Percentiles rank a stretch among this genome's conserved stretches.
Conservation (phyloP, 1,284 basidiomycete genomes). For the Butyriboletus appendiculatus region DNA sequence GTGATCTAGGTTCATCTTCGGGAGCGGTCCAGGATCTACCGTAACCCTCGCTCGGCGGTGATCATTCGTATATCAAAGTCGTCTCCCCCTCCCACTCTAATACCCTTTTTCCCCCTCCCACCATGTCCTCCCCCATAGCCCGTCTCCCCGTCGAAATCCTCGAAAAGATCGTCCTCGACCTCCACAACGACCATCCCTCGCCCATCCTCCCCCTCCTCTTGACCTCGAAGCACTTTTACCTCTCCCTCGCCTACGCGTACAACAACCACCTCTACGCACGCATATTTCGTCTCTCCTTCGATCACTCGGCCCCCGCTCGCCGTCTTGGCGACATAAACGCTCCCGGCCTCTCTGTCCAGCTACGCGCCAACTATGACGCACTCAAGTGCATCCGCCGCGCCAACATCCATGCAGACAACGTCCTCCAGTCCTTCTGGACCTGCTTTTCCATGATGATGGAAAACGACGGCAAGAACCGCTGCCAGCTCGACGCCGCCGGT, state of each 20-base stretch:
- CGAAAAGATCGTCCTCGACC: constrained; percentile 53
- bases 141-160: constrained; percentile 61
- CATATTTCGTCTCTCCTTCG: too few relatives aligned
- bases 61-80: constrained; percentile 12
- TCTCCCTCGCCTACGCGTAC: constrained; percentile 36
- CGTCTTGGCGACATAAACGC: constrained; percentile 49
- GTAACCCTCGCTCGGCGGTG: constrained; percentile 10
- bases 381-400: constrained; percentile 44
- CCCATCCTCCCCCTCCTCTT: constrained; percentile 51
- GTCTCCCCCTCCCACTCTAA: neutral
- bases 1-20: neutral
- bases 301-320: constrained; percentile 43
- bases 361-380: constrained; percentile 43
- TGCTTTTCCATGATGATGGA: constrained; percentile 70
- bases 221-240: constrained; percentile 46
- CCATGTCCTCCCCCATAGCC: constrained; percentile 27
- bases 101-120: neutral
- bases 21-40: constrained; percentile 15
- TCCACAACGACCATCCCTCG: constrained; percentile 44
- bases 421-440: constrained; percentile 47
- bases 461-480: constrained; percentile 73
- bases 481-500: constrained; percentile 56
- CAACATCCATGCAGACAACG: constrained; percentile 41
- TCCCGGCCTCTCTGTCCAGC: constrained; percentile 43
- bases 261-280: constrained; percentile 29